Percentiles rank a stretch among this genome's conserved stretches.
These are phyloP conservation scores for Trichoderma gracile DNA, from an alignment of 2,329 filamentous ascomycete species.

Conservation along the genomic window DNA sequence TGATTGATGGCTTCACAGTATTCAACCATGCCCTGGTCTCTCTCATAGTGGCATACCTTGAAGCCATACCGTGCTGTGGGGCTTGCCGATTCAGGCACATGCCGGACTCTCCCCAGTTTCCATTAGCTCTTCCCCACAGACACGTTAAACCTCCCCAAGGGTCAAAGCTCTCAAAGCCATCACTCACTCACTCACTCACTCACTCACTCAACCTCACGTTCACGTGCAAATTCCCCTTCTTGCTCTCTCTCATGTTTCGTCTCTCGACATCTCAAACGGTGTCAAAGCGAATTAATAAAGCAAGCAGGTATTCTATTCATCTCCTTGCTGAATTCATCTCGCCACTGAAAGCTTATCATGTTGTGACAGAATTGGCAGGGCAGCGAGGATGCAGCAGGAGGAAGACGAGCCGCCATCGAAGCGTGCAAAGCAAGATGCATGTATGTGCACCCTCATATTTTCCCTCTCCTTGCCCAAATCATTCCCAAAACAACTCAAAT, in stretches of 20 bases:
- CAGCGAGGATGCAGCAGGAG: slow-evolving; percentile 29
- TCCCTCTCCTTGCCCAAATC: neutral
- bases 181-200: neutral
- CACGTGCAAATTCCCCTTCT: no score
- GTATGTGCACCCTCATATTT: slow-evolving; percentile 34
- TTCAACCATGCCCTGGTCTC: no score
- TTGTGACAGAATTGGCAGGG: no score
- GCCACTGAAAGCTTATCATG: no score
- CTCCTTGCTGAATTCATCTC: neutral
- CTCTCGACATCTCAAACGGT: no score
- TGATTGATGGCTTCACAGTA: no score
- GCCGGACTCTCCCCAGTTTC: no score
- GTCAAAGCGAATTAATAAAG: neutral
- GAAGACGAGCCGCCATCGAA: slow-evolving; percentile 32
- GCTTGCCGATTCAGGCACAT: slow-evolving; percentile 9
- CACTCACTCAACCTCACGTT: neutral
- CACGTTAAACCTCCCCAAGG: neutral
- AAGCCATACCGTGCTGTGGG: neutral
- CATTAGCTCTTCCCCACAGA: neutral
- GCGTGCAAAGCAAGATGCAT: slow-evolving; percentile 42
- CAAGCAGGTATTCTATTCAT: neutral
- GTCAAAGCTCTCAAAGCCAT: neutral
- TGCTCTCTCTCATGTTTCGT: no score
- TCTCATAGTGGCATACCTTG: no score
- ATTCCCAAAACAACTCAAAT: no score